Evolutionary conservation across 2,329 filamentous ascomycete genomes (phyloP).

Genomic region (Neocucurbitaria cava): DNA sequence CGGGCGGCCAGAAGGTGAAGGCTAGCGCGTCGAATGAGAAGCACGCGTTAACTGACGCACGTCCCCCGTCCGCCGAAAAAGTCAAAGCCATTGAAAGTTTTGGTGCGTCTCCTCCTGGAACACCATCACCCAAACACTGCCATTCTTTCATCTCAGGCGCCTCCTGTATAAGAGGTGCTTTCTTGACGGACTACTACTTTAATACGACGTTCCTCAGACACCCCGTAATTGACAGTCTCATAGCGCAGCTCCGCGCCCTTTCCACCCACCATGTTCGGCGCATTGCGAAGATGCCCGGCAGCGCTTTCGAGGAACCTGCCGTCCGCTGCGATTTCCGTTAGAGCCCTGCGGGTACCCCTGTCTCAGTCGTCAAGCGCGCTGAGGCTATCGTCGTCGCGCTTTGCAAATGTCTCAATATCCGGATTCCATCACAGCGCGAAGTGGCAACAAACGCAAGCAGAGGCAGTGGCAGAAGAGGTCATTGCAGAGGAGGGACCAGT

Average conservation of each 20-base stretch:
- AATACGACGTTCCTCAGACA: slow-evolving; percentile 15
- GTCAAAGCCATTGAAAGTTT: slow-evolving; percentile 12
- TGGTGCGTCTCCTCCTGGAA: slow-evolving; percentile 22
- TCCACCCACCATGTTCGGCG: slow-evolving; percentile 54
- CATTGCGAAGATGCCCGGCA: slow-evolving; percentile 51
- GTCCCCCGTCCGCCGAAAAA: slow-evolving; percentile 35
- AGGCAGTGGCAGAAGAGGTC: slow-evolving; percentile 23
- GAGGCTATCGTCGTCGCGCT: slow-evolving; percentile 25
- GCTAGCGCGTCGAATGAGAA: slow-evolving; percentile 13
- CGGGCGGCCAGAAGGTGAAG: slow-evolving; percentile 11
- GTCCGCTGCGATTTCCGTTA: slow-evolving; percentile 32
- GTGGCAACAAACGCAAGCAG: slow-evolving; percentile 42
- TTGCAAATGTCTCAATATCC: slow-evolving; percentile 29
- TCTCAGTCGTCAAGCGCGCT: slow-evolving; percentile 27
- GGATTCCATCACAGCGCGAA: slow-evolving; percentile 50
- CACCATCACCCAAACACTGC: slow-evolving; percentile 10
- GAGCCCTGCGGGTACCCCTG: slow-evolving; percentile 30
- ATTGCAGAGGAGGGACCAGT: slow-evolving; percentile 35
- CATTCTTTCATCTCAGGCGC: slow-evolving; percentile 23
- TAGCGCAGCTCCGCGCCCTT: slow-evolving; percentile 4
- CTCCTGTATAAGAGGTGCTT: slow-evolving; percentile 13
- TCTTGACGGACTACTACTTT: slow-evolving; percentile 13
- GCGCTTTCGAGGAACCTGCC: slow-evolving; percentile 44
- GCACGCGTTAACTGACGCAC: slow-evolving; percentile 14
- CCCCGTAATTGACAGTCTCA: background rate